Evolutionary conservation across 2,329 filamentous ascomycete species (phyloP), one percentile per base, ranked within the genome.

Genomic region (Chrysoporthe austroafricana): DNA sequence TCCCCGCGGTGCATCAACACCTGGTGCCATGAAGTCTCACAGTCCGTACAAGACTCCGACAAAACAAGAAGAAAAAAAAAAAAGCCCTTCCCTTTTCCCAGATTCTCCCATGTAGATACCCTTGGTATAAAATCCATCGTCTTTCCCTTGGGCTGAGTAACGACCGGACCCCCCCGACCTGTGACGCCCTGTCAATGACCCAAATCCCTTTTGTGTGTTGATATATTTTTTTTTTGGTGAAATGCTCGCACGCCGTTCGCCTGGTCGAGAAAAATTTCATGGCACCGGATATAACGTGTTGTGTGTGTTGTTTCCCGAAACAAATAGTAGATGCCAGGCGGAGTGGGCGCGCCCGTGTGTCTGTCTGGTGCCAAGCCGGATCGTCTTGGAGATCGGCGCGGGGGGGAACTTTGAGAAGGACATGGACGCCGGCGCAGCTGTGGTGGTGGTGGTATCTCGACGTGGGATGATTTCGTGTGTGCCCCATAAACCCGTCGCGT

Each of bases 171-270:
- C 58, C 58, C 58, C 57, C 58, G 14, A 61, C 67, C 65, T 61
- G 26, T 26, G 64, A 69, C 67, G 61, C 67, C 67, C 61, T 64
- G 59, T 66, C 57, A 63, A 64, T 67, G 65, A 66, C 62, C 63
- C 64, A 43, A 34, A 44, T n/a, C 42, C 21, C 34, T 26, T 26
- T 26, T 26, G 26, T 26, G 26, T 26, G 26, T 26, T 26, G 26
- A 26, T 26, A 46, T 46, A 26, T 8, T 48, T 34, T 34, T 32
- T 13, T 58, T 43, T 43, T 39, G 39, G 66, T 66, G 62, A 54
- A 59, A 63, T 48, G 63, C 58, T 66, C 66, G 48, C 64, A 65
- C 66, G 66, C 69, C 63, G 50, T 70, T 69, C 66, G 63, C 69
- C 69, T 63, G 66, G 60, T 66, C 63, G 50, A 67, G 56, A 66